Evolutionary conservation across 2,329 filamentous ascomycete genomes (phyloP), one percentile per base, ranked within the genome.

Genomic region (Aspergillus phoenicis): DNA sequence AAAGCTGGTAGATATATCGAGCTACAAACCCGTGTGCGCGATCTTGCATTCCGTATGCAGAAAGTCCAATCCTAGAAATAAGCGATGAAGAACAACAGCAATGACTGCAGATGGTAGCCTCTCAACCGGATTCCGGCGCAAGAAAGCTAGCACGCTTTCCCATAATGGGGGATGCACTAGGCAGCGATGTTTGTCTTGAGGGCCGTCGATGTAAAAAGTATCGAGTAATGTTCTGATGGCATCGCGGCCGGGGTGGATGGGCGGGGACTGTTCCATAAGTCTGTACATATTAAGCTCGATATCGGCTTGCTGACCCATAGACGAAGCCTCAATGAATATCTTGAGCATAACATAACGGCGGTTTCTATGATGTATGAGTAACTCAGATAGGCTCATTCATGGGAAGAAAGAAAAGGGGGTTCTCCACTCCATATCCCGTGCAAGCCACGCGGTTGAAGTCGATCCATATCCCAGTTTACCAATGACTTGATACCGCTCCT

Each of bases 31-130:
- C 57, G 80, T 79, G 62, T 83, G 80, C 45, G 82, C 74, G 17
- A 83, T 66, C 11, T 75, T 62, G 68, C 80, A 82, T 62, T 82
- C 77, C 1, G 68, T 77, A 62, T 83, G 82, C 1, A 84, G 54
- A 41, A 69, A 83, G 36, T 83, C 79, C 36, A 83, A 62, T 0
- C 77, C 80, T 8, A 78, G 64, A 56, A 83, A 80, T 1, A 83
- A 62, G 0, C 71, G 75, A 4, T 70, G 64, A 15, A 83, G 74
- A 0, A 77, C 62, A 26, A 76, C 66, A 5, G 72, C 74, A 0
- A 81, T 52, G 3, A 80, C 67, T 1, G 70, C 68, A 4, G 61
- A 17, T 2, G 77, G 75, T 1, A 83, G 69, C 47, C 74, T 74
- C 55, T 63, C 59, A 0, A 75, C 60, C 5, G 77, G 78, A 57